A percentile compares a stretch with the other conserved stretches of the same genome.
Conservation (phyloP, 805 yeast genomes). For the Teunomyces atbi region DNA sequence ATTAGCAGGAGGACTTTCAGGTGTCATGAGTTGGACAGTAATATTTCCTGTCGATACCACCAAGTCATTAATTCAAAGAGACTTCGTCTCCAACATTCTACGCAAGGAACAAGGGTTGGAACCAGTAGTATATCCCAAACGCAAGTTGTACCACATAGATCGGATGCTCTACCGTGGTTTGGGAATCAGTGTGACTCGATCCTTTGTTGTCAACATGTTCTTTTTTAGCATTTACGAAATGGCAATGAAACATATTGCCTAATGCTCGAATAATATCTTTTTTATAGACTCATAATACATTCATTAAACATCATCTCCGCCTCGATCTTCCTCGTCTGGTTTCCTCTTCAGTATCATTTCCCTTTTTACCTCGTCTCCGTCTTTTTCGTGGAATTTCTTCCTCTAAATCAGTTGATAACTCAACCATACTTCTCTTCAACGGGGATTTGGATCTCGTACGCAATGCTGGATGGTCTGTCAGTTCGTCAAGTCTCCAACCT, state of each 20-base stretch:
- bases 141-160: conserved; percentile 31
- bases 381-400: conserved; percentile 10
- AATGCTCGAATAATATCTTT: too few species aligned
- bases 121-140: conserved; percentile 31
- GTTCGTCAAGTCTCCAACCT: conserved; percentile 6
- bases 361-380: conserved; percentile 6
- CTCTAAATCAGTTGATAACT: conserved; percentile 12
- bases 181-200: conserved; percentile 69
- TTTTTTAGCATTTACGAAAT: conserved; percentile 73
- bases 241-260: conserved; percentile 51
- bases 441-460: conserved; percentile 39
- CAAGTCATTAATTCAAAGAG: conserved; percentile 73
- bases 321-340: neutral
- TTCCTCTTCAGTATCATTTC: neutral
- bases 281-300: neutral
- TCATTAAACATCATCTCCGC: neutral
- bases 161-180: conserved; percentile 53
- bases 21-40: conserved; percentile 69
- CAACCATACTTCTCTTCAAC: conserved; percentile 23
- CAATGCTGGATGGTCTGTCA: conserved; percentile 25
- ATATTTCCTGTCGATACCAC: conserved; percentile 82
- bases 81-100: conserved; percentile 66
- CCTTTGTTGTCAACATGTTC: conserved; percentile 70
- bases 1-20: conserved; percentile 77
- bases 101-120: conserved; percentile 47